These are phyloP conservation scores for Kodamaea laetipori DNA, from an alignment of 805 yeast species.

Conservation along the genomic window DNA sequence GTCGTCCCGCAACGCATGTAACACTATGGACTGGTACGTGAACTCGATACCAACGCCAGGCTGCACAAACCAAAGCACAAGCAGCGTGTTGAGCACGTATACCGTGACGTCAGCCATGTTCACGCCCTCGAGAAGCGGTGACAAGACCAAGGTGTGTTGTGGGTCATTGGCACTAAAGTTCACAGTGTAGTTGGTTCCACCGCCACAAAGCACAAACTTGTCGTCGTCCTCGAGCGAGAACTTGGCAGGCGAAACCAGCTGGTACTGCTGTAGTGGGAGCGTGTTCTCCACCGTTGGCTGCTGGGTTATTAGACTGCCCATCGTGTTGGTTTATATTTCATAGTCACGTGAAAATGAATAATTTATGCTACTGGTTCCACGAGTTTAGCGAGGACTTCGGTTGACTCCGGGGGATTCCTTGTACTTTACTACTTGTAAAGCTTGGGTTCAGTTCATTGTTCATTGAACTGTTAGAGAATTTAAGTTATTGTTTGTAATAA, in stretches of 20 bases:
- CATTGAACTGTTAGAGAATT: too few relatives aligned
- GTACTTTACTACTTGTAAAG: too few relatives aligned
- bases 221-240: constrained; percentile 40
- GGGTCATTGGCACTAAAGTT: constrained; percentile 21
- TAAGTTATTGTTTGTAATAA: too few relatives aligned
- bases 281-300: constrained; percentile 47
- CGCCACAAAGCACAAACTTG: constrained; percentile 44
- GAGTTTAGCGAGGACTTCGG: too few relatives aligned
- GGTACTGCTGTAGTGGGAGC: constrained; percentile 32
- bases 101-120: constrained; percentile 22
- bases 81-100: constrained; percentile 37
- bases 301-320: constrained; percentile 21
- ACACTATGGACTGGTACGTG: constrained; percentile 35
- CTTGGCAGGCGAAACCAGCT: constrained; percentile 40
- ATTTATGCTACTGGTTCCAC: background rate
- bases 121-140: constrained; percentile 13
- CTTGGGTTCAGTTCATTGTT: too few relatives aligned
- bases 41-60: constrained; percentile 31
- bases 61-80: constrained; percentile 33
- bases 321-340: background rate
- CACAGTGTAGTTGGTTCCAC: constrained; percentile 26
- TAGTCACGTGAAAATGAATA: constrained; percentile 7
- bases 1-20: constrained; percentile 34
- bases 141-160: constrained; percentile 15
- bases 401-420: too few relatives aligned